These are phyloP conservation scores for Puccinia coronata DNA, from an alignment of 1,284 basidiomycete genomes.

Conservation along the genomic window DNA sequence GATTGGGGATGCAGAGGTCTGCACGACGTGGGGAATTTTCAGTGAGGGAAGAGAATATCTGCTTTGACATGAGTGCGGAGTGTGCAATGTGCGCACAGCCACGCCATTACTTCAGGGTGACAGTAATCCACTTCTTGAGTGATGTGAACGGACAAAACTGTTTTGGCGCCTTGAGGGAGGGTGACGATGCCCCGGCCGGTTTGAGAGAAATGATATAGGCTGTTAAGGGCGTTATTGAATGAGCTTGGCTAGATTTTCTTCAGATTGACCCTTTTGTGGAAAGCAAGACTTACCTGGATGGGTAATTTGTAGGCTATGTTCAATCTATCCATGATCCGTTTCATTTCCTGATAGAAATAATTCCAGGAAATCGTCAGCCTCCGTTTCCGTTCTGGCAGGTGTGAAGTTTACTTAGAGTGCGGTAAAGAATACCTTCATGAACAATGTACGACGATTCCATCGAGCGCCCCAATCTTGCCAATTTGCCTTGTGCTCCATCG, in stretches of 20 bases:
- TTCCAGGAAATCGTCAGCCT: slow-evolving; percentile 59
- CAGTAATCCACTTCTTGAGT: not conserved
- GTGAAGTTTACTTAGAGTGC: not conserved
- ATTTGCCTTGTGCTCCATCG: slow-evolving; percentile 77
- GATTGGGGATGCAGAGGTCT: not conserved
- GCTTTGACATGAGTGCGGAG: not conserved
- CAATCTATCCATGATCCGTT: slow-evolving; percentile 71
- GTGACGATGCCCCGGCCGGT: not conserved
- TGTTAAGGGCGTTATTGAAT: not conserved
- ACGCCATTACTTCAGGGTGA: not conserved
- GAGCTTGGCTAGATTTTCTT: not conserved
- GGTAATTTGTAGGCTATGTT: slow-evolving; percentile 71
- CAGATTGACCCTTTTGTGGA: not conserved
- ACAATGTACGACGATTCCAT: slow-evolving; percentile 59
- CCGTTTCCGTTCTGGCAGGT: not conserved
- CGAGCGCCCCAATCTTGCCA: slow-evolving; percentile 85
- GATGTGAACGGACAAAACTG: not conserved
- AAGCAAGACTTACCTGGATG: slow-evolving; percentile 61
- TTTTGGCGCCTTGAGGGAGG: not conserved
- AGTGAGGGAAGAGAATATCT: not conserved
- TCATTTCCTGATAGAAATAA: slow-evolving; percentile 67
- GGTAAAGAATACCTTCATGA: slow-evolving; percentile 53
- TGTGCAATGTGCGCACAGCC: not conserved
- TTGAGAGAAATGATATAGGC: slow-evolving; percentile 1
- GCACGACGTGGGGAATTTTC: not conserved